Conservation (phyloP, 2,329 filamentous ascomycete genomes). For the Rhinocladiella mackenziei region DNA sequence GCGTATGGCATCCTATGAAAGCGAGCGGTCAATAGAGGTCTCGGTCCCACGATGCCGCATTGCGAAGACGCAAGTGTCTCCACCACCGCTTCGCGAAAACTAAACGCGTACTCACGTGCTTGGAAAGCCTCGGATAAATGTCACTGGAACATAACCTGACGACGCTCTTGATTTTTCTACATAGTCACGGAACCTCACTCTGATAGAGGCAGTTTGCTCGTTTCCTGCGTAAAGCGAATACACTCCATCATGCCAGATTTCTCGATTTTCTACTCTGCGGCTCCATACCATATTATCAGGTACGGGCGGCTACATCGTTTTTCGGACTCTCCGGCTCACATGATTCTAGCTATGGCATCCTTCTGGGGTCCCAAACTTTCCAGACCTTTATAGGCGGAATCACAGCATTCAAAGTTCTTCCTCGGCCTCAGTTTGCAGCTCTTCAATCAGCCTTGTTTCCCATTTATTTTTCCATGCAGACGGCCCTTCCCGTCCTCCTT, state of each 20-base stretch:
- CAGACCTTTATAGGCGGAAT: constrained; percentile 68
- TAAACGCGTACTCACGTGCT: neutral
- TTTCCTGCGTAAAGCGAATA: neutral
- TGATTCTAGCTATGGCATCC: constrained; percentile 68
- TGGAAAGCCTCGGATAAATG: too few relatives aligned
- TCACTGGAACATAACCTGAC: too few relatives aligned
- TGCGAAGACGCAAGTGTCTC: neutral
- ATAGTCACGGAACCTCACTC: too few relatives aligned
- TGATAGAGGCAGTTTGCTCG: too few relatives aligned
- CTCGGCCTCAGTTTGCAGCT: constrained; percentile 73
- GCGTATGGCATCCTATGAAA: neutral
- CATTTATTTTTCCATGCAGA: constrained; percentile 82
- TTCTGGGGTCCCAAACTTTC: constrained; percentile 82
- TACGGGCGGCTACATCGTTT: constrained; percentile 33
- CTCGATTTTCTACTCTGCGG: constrained; percentile 58
- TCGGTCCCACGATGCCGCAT: neutral
- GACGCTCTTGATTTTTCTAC: too few relatives aligned
- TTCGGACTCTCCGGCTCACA: constrained; percentile 2
- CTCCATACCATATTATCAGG: constrained; percentile 73
- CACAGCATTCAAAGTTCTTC: constrained; percentile 70
- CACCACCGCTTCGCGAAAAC: neutral
- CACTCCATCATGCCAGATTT: constrained; percentile 35
- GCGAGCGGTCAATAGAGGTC: too few relatives aligned
- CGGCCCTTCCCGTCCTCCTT: constrained; percentile 66
- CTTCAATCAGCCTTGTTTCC: constrained; percentile 81